Evolutionary conservation across 345 rosid genomes (phyloP).

Genomic region (Hibiscus mutabilis): DNA sequence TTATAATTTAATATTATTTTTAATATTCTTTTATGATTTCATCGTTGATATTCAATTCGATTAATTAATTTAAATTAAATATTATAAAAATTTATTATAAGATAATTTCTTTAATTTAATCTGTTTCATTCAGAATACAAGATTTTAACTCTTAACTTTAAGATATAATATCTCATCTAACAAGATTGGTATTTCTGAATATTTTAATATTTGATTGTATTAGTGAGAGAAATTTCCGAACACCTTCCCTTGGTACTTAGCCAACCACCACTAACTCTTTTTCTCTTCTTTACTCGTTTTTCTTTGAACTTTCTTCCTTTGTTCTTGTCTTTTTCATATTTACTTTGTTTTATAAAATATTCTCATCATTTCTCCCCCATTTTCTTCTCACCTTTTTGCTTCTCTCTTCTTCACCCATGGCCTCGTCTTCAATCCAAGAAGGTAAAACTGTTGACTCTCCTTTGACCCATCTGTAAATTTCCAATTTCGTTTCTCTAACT

Average conservation of each 20-base stretch:
- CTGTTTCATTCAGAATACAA: too few species aligned
- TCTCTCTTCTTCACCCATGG: background rate
- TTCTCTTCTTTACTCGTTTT: background rate
- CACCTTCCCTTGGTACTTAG: background rate
- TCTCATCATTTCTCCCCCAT: background rate
- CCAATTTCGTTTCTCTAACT: too few species aligned
- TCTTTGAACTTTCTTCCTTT: background rate
- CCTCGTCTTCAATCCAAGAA: background rate
- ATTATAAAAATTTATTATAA: too few species aligned
- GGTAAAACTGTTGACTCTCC: background rate
- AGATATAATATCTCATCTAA: too few species aligned
- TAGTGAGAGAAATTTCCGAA: background rate
- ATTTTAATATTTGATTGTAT: too few species aligned
- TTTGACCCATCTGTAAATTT: background rate
- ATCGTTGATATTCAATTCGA: too few species aligned
- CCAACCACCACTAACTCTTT: background rate
- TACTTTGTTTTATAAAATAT: background rate
- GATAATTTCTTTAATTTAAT: too few species aligned
- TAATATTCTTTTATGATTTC: too few species aligned
- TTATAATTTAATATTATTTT: too few species aligned
- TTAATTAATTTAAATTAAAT: too few species aligned
- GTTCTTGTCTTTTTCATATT: background rate
- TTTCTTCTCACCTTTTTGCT: background rate
- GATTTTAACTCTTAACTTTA: too few species aligned
- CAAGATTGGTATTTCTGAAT: too few species aligned